Evolutionary conservation across 768 basidiomycete species (phyloP).

Genomic region (Xerocomus spinulosus): DNA sequence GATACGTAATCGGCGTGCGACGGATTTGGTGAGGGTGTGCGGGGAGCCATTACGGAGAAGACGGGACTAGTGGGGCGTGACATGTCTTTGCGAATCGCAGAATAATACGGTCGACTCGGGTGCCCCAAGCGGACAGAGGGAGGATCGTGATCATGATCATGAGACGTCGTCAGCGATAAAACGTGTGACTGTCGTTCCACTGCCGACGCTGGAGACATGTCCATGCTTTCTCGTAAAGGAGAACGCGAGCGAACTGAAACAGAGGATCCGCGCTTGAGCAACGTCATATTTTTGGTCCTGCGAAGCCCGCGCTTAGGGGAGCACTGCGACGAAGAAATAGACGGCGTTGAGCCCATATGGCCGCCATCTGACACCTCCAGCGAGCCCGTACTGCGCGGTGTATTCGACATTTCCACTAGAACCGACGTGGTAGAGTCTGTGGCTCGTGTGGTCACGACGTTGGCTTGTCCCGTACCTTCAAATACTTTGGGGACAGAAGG

Average conservation of each 20-base stretch:
- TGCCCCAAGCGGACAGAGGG: constrained; percentile 42
- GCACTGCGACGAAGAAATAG: constrained; percentile 22
- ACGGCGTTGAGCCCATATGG: constrained; percentile 18
- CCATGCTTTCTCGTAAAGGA: constrained; percentile 21
- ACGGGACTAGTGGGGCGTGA: constrained; percentile 38
- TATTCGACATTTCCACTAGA: constrained; percentile 17
- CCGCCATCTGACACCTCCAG: constrained; percentile 13
- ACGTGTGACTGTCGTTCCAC: constrained; percentile 20
- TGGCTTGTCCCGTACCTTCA: constrained; percentile 3
- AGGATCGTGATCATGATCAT: constrained; percentile 17
- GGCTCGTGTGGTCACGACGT: constrained; percentile 9
- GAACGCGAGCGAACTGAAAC: constrained; percentile 19
- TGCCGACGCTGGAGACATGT: constrained; percentile 12
- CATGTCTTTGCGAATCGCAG: constrained; percentile 47
- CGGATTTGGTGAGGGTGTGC: constrained; percentile 26
- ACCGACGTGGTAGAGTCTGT: constrained; percentile 20
- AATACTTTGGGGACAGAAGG: constrained; percentile 1
- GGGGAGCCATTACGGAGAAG: constrained; percentile 22
- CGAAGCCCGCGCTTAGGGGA: constrained; percentile 35
- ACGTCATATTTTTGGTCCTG: constrained; percentile 36
- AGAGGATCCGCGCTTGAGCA: constrained; percentile 27
- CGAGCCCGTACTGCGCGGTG: constrained; percentile 19
- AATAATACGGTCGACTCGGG: constrained; percentile 51
- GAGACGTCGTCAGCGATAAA: constrained; percentile 19
- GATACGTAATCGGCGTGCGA: constrained; percentile 21